Evolutionary conservation across 2,329 filamentous ascomycete species (phyloP).

Genomic region (Diaporthe velutina): DNA sequence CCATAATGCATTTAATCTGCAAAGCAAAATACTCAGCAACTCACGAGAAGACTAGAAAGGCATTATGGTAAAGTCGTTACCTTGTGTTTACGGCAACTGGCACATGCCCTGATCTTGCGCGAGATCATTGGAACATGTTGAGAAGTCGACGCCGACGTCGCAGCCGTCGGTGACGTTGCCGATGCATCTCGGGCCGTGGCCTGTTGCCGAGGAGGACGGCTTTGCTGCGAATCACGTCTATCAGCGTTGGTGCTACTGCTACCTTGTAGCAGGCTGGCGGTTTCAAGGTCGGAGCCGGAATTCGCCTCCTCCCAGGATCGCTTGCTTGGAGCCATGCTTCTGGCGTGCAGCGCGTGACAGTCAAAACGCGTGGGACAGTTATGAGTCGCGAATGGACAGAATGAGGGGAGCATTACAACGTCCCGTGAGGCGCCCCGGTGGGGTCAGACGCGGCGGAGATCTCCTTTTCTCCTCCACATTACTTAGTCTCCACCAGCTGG

Average conservation of each 20-base stretch:
- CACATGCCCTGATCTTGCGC: constrained; percentile 56
- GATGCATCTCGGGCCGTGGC: not conserved
- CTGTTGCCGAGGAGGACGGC: not conserved
- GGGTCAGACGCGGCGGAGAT: not conserved
- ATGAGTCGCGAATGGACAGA: not conserved
- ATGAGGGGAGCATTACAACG: constrained; percentile 1
- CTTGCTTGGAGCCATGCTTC: constrained; percentile 2
- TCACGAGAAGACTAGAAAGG: not conserved
- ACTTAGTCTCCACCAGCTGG: not conserved
- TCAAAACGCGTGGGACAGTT: not conserved
- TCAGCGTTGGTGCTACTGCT: not conserved
- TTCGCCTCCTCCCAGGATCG: constrained; percentile 7
- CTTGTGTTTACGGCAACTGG: constrained; percentile 57
- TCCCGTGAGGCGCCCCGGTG: not conserved
- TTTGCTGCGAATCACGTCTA: not conserved
- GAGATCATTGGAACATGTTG: constrained; percentile 46
- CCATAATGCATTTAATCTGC: constrained; percentile 58
- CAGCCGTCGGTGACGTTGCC: not conserved
- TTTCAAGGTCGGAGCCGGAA: not conserved
- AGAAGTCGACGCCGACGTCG: not conserved
- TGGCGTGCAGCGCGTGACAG: not conserved
- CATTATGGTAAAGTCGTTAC: constrained; percentile 40
- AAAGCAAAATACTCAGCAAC: not conserved
- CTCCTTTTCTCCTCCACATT: constrained; percentile 9
- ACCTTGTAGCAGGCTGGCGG: not conserved